Percentiles rank a stretch among this genome's conserved stretches.
Evolutionary conservation across 192 early-diverging fungal species (phyloP).

Genomic region (Gonapodya prolifera): DNA sequence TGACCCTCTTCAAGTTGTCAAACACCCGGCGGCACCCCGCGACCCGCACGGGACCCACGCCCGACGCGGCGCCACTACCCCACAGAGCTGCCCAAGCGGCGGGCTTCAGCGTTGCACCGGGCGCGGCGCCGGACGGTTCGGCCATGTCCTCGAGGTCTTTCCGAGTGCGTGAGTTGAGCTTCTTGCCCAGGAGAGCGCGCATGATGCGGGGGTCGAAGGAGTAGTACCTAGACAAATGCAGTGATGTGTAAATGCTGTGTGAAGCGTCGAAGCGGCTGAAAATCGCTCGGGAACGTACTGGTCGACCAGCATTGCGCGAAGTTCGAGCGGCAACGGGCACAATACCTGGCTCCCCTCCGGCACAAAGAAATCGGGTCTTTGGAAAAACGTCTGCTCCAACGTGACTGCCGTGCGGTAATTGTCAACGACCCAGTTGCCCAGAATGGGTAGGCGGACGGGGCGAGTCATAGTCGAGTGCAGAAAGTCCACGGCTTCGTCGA

Average conservation of each 20-base stretch:
- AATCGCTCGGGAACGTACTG: too few relatives aligned
- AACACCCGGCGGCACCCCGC: constrained; percentile 39
- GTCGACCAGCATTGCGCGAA: constrained; percentile 4
- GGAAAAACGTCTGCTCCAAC: neutral
- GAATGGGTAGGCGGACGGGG: neutral
- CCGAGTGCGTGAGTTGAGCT: constrained; percentile 27
- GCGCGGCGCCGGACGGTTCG: constrained; percentile 15
- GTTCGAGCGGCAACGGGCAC: neutral
- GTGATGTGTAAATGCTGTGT: neutral
- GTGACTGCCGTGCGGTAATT: neutral
- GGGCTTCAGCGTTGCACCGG: neutral
- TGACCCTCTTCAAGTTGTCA: constrained; percentile 53
- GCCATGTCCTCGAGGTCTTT: constrained; percentile 33
- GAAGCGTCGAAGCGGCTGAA: too few relatives aligned
- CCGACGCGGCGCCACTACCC: neutral
- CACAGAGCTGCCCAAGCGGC: neutral
- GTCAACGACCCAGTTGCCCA: neutral
- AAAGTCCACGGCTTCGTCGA: neutral
- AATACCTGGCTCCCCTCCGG: neutral
- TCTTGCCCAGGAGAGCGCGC: constrained; percentile 36
- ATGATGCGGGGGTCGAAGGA: constrained; percentile 25
- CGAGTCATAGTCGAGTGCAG: neutral
- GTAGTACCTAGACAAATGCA: constrained; percentile 21
- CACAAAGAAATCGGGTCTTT: neutral
- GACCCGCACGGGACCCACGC: constrained; percentile 1